Evolutionary conservation across 2,329 filamentous ascomycete genomes (phyloP), one percentile per base, ranked within the genome.

Genomic region (Ilyonectria robusta): DNA sequence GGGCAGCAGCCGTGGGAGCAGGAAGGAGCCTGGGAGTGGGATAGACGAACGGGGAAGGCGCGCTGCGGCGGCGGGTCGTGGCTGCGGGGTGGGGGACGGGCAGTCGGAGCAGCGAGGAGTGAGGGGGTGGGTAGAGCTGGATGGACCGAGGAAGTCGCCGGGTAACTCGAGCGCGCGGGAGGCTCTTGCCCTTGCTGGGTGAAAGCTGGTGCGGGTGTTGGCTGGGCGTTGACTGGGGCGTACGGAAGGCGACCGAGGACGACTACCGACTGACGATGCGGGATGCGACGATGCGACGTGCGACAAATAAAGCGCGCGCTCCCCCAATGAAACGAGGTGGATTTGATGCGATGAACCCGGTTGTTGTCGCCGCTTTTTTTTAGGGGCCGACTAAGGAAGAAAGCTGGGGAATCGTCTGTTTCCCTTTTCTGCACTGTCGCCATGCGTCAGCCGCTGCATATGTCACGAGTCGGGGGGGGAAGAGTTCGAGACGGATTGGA

Each of bases 61-160:
- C 58, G 54, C 48, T 55, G 57, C 50, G 37, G 40, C 48, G 51
- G 59, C 31, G 59, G 47, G 59, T 31, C 19, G 40, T 37, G 48
- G 48, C 35, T 44, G 59, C 61, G 54, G 61, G 44, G 35, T 46
- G 53, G 21, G 51, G 51, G 54, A 69, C 65, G 62, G 59, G 56
- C 64, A 62, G 65, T 70, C 67, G 60, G 67, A 64, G 62, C 54
- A 66, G 44, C 53, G 62, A 63, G 42, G 42, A 40, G 64, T 47
- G 47, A 58, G 53, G 56, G 26, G 48, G 51, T n/a, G 63, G 58
- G 58, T 17, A 48, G 54, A 21, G 51, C 59, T 63, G 48, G 59
- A 29, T 69, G 65, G 73, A 70, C 74, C 74, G 74, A 76, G 74
- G 72, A 74, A 72, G 72, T 76, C 59, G 59, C 72, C 74, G 73